Base-by-base conservation (phyloP, 306 rosid genomes). In the Elaeagnus macrophylla region DNA sequence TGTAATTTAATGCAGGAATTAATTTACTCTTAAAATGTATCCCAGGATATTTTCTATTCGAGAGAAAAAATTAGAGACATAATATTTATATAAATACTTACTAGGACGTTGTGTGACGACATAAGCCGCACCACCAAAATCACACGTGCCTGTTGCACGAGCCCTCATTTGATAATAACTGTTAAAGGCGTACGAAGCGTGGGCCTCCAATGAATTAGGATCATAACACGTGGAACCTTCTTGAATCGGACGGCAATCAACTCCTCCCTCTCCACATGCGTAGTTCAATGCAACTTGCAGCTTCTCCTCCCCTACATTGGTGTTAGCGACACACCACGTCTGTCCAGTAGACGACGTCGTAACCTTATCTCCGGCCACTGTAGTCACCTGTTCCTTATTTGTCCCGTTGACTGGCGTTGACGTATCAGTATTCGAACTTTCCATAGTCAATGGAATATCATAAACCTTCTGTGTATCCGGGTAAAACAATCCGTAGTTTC, bases 251-350 rank as follows among this genome's bases (percentile, higher is more conserved):
- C 66, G 41, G 66, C 97, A 89, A 63, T 89, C 97, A 7, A 95
- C 97, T 0, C 82, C 90, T 63, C 90, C 95, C 39, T 82, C 77
- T 0, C 95, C 94, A 20, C 97, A 89, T 0, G 97, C 97, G 19
- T 85, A 85, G 32, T 89, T 77, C 55, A 89, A 69, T 1, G 61
- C 97, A 0, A 65, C 70, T 53, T 75, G 79, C 0, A 89, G 53
- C 65, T 75, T 85, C 76, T 65, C 74, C 43, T 47, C 40, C 44
- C 66, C 80, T 0, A 50, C 79, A 0, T 62, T 54, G 8, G 12
- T 77, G 6, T 72, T 83, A 1, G 97, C 97, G 61, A 89, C 95
- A 44, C 97, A 89, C 94, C 95, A 89, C 0, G 87, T 85, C 53
- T 53, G 65, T 0, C 87, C 62, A 7, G 41, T 51, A 0, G 58